These are phyloP conservation scores for Wallacemonas collosoma DNA, from an alignment of 208 protist genomes.

Conservation along the genomic window DNA sequence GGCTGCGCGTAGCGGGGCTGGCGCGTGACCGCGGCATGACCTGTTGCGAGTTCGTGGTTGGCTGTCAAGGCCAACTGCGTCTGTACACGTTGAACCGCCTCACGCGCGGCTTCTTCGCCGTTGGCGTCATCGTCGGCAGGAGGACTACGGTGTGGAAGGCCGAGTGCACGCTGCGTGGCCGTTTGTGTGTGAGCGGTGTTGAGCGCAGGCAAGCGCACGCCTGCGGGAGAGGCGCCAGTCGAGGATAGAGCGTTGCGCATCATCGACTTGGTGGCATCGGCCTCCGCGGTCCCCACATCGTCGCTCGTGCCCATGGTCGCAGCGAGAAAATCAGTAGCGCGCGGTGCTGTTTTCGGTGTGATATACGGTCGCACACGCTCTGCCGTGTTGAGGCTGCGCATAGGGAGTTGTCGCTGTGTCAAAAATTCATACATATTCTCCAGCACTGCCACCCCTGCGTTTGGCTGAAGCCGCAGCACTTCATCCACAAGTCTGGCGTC, in stretches of 20 bases:
- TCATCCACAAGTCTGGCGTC: conserved; percentile 56
- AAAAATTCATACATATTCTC: conserved; percentile 87
- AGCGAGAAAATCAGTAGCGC: neutral
- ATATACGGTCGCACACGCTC: conserved; percentile 5
- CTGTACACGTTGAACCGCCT: conserved; percentile 24
- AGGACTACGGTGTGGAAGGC: conserved; percentile 4
- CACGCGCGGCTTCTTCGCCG: neutral
- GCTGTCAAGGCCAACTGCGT: conserved; percentile 40
- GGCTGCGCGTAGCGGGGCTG: conserved; percentile 63
- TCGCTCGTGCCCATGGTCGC: neutral
- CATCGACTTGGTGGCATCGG: neutral
- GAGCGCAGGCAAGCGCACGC: conserved; percentile 1
- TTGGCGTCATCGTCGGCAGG: conserved; percentile 3
- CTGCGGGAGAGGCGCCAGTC: neutral
- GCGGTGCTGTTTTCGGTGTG: neutral
- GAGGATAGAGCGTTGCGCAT: neutral
- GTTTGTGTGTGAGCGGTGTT: neutral
- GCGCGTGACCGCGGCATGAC: conserved; percentile 20
- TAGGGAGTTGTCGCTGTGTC: conserved; percentile 39
- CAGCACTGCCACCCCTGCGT: conserved; percentile 58
- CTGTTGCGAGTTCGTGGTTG: conserved; percentile 61
- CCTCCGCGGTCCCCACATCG: neutral
- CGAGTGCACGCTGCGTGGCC: conserved; percentile 3
- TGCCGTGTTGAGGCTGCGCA: conserved; percentile 27
- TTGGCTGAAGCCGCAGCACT: conserved; percentile 56